Conservation (phyloP, 495 filamentous ascomycete species). For the Aspergillus leporis region DNA sequence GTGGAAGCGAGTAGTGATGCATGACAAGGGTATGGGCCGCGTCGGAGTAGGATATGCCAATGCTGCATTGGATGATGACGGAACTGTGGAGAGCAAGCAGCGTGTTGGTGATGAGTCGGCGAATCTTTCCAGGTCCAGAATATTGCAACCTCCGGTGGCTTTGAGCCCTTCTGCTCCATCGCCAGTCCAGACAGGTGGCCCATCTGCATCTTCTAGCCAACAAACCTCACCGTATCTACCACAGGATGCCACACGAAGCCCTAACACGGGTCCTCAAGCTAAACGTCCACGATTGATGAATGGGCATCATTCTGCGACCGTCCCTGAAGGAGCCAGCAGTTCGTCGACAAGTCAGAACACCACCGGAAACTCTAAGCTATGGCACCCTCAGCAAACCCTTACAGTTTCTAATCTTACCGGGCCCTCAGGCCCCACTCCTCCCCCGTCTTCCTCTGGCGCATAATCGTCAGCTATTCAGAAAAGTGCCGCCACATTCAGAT, state of each 20-base stretch:
- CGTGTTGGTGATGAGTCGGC: constrained; percentile 24
- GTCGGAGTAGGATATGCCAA: constrained; percentile 34
- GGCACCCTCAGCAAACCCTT: constrained; percentile 4
- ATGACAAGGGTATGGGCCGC: constrained; percentile 48
- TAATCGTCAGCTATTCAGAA: background rate
- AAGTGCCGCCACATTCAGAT: background rate
- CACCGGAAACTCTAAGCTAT: constrained; percentile 14
- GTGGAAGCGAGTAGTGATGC: constrained; percentile 57
- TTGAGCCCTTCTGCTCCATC: constrained; percentile 34
- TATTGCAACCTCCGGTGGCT: constrained; percentile 29
- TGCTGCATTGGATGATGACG: constrained; percentile 21
- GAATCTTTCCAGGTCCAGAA: constrained; percentile 24
- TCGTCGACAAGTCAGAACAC: constrained; percentile 7
- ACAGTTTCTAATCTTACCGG: constrained; percentile 6
- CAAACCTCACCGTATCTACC: constrained; percentile 38
- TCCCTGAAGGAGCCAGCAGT: constrained; percentile 15
- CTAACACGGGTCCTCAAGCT: constrained; percentile 28
- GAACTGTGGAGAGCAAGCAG: constrained; percentile 19
- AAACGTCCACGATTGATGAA: constrained; percentile 50
- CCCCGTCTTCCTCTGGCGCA: constrained; percentile 5
- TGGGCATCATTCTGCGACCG: constrained; percentile 28
- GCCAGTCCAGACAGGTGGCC: constrained; percentile 21
- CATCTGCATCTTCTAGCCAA: constrained; percentile 32
- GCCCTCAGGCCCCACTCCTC: constrained; percentile 9
- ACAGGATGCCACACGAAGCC: constrained; percentile 26